phyloP scores from a whole-genome alignment of 305 asterid genomes.

The Fraxinus dipetala region DNA sequence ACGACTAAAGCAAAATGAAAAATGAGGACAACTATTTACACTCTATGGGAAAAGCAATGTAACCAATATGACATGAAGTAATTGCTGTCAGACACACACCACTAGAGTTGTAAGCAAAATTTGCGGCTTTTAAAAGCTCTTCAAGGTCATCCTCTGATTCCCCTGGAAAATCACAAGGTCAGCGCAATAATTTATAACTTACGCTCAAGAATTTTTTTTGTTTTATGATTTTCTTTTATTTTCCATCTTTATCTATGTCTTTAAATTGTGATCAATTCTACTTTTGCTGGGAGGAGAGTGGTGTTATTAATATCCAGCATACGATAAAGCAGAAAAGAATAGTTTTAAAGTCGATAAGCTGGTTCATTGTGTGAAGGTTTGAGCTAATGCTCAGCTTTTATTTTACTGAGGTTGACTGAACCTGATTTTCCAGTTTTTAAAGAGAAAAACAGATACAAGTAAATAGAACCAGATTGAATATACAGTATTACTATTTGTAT shows the following conservation, averaged over 20 bases:
- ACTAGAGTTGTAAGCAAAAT: conserved; percentile 57
- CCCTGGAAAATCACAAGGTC: conserved; percentile 46
- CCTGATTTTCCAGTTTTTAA: neutral
- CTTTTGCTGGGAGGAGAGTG: neutral
- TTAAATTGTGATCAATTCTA: neutral
- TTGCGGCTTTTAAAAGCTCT: conserved; percentile 77
- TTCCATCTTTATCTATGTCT: neutral
- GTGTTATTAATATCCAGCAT: neutral
- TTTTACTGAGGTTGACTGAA: neutral
- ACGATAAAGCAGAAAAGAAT: neutral
- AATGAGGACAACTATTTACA: conserved; percentile 3
- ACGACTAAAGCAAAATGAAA: conserved; percentile 45
- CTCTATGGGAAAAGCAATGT: conserved; percentile 1
- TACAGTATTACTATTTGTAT: neutral
- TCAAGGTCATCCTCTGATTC: conserved; percentile 90
- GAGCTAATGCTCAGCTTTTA: neutral
- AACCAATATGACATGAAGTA: neutral
- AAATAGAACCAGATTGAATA: neutral
- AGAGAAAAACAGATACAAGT: neutral
- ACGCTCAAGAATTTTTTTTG: neutral
- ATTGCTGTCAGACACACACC: conserved; percentile 40
- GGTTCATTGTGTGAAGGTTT: neutral
- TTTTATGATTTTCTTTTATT: neutral
- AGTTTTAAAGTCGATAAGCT: conserved; percentile 5
- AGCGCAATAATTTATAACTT: conserved; percentile 17